Conservation (phyloP, 108 stramenopile species). For the Licmophora abbreviata region DNA sequence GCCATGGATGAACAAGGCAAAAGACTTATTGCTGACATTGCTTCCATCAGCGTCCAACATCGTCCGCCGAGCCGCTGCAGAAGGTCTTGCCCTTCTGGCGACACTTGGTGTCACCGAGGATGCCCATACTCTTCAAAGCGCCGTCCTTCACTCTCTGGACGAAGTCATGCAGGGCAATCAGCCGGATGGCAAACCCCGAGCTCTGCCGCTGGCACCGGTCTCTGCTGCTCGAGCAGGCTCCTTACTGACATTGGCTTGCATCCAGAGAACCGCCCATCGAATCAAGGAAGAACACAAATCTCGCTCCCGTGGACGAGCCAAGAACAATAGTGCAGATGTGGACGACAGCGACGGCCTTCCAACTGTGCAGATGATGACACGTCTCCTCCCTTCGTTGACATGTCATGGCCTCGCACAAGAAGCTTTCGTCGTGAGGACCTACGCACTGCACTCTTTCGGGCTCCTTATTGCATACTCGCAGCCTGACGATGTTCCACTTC, state of each 20-base stretch:
- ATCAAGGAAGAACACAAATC: slow-evolving; percentile 31
- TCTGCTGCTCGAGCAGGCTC: slow-evolving; percentile 60
- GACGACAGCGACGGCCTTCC: slow-evolving; percentile 27
- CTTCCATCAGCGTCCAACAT: slow-evolving; percentile 46
- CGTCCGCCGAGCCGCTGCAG: slow-evolving; percentile 70
- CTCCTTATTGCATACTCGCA: slow-evolving; percentile 61
- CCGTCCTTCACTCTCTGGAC: slow-evolving; percentile 70
- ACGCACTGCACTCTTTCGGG: slow-evolving; percentile 67
- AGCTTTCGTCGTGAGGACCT: slow-evolving; percentile 43
- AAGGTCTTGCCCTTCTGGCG: slow-evolving; percentile 66
- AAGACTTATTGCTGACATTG: slow-evolving; percentile 53
- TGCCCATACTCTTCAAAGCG: slow-evolving; percentile 70
- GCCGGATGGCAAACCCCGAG: slow-evolving; percentile 30
- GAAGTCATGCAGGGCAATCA: slow-evolving; percentile 61
- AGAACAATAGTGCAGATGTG: slow-evolving; percentile 16
- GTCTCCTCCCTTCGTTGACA: slow-evolving; percentile 62
- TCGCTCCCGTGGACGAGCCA: slow-evolving; percentile 19
- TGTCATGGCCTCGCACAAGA: slow-evolving; percentile 35
- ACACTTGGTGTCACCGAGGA: slow-evolving; percentile 76
- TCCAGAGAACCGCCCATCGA: slow-evolving; percentile 50
- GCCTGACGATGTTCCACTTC: too few species aligned
- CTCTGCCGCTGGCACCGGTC: slow-evolving; percentile 32
- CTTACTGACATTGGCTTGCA: slow-evolving; percentile 64
- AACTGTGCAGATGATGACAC: slow-evolving; percentile 71
- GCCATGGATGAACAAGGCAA: slow-evolving; percentile 81